Evolutionary conservation across 352 stramenopile genomes (phyloP), one percentile per base, ranked within the genome.

Genomic region (Pythium monospermum): DNA sequence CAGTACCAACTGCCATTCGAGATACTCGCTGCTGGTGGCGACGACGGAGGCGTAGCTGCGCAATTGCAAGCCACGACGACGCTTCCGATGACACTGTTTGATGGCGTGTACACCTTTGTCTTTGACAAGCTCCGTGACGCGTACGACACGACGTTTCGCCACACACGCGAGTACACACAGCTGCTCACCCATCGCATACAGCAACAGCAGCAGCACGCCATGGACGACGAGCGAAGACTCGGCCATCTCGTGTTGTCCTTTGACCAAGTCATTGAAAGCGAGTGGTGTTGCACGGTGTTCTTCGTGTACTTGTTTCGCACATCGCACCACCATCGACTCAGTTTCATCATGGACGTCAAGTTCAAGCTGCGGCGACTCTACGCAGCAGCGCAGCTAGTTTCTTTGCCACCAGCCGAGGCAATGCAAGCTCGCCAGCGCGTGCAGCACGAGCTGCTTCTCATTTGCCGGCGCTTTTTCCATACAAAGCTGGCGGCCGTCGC

Each of bases 231-330:
- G 8, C n/a, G n/a, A n/a, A n/a, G n/a, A n/a, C 38, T 63, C 7
- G 33, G 58, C 16, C 58, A 57, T 37, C 44, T 64, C 8, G 45
- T 69, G 30, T 43, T 74, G 22, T 72, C 64, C 10, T 56, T 90
- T 16, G 73, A 89, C 19, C 63, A 73, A 21, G 57, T 90, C 3
- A 61, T 92, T 2, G 64, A 68, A 3, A 83, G 79, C 46, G 69
- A 86, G 57, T 86, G 82, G 70, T 72, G 59, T 25, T 85, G 69
- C 45, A 83, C 66, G 1, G 82, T 92, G 6, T 81, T 92, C 18
- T 92, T 76, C 78, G 68, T 74, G 4, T 73, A 76, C 36, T 49
- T 90, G 19, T 92, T 83, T 53, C 78, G 73, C 22, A 68, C 67
- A 28, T 47, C 51, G 11, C 70, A 83, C 25, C 72, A 85, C 31